phyloP scores from a whole-genome alignment of 106 monocot genomes.

The Dendrobium catenatum region DNA sequence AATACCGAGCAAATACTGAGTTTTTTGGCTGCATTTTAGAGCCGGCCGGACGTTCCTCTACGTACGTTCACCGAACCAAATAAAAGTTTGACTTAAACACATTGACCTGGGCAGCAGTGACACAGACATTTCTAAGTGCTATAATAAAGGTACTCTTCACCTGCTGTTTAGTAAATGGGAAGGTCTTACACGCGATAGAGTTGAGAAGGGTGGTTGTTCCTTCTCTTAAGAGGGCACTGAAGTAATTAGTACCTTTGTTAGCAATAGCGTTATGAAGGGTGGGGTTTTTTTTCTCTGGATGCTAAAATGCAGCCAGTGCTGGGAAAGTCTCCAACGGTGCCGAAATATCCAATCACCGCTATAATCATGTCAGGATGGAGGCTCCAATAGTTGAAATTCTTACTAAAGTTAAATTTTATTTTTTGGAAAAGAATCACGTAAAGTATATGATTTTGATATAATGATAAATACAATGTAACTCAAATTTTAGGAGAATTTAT shows the following conservation, averaged over 20 bases:
- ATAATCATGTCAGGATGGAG: conserved; percentile 51
- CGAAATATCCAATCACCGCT: conserved; percentile 47
- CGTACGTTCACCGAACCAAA: too few relatives aligned
- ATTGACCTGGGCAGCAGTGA: conserved; percentile 50
- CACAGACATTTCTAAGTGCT: conserved; percentile 26
- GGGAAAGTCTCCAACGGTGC: conserved; percentile 33
- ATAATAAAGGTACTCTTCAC: conserved; percentile 46
- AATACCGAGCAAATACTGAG: too few relatives aligned
- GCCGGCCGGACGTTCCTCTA: too few relatives aligned
- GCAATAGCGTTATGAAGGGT: conserved; percentile 47
- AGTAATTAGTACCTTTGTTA: conserved; percentile 46
- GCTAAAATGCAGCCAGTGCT: conserved; percentile 25
- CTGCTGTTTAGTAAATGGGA: conserved; percentile 46
- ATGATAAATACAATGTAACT: too few relatives aligned
- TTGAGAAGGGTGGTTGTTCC: conserved; percentile 77
- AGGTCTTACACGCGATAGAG: conserved; percentile 50
- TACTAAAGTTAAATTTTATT: neutral
- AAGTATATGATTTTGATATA: neutral
- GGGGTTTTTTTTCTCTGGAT: conserved; percentile 30
- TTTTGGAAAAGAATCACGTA: neutral
- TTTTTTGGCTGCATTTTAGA: too few relatives aligned
- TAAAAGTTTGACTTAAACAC: conserved; percentile 29
- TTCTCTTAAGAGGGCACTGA: conserved; percentile 63
- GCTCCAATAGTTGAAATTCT: conserved; percentile 61
- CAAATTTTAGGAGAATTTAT: too few relatives aligned